Base-by-base conservation (phyloP, 2,329 filamentous ascomycete genomes). In the Grosmannia clavigera region DNA sequence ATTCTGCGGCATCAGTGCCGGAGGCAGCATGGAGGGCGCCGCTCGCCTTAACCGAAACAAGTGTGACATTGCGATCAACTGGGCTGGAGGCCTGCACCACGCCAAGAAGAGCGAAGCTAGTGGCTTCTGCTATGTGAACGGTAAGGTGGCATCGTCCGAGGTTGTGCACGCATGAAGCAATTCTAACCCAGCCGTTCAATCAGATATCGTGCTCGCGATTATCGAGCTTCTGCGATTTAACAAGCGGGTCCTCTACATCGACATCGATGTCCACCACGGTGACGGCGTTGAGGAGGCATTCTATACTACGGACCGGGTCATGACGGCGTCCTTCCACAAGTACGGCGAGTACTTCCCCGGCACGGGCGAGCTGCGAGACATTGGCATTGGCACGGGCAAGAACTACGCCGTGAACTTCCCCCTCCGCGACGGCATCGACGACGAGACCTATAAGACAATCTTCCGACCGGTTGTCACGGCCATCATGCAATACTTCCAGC, bases 91-190 rank as follows among this genome's bases (percentile, higher is more conserved):
- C 31, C 82, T 99, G 55, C 94, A 99, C 73, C 94, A 99, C 72
- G 94, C 94, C 52, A 96, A 97, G 74, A 97, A 97, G 75, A 88
- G 88, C 65, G 91, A 96, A 75, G 94, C 94, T 62, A 92, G 87
- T 67, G 94, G 94, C 43, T 99, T 99, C 77, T 99, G 94, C 78
- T 99, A 99, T 72, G 90, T 97, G 67, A 99, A 99, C 71, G 92
- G 89, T 82, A 54, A 31, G 57, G 6, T 6, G 43, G 22, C 16
- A 22, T 46, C 19, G 16, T 19, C 19, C 19, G 16, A 4, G 5
- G 19, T n/a, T 46, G 43, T 46, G 19, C 19, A 16, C 2, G 14
- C 11, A 27, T 11, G 33, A 11, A 38, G 16, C 16, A 5, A 7
- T 38, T 46, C 43, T 46, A 46, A 46, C 7, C 40, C 40, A 12